phyloP scores from a whole-genome alignment of 169 alveolate genomes.

The Plasmodium vivax region DNA sequence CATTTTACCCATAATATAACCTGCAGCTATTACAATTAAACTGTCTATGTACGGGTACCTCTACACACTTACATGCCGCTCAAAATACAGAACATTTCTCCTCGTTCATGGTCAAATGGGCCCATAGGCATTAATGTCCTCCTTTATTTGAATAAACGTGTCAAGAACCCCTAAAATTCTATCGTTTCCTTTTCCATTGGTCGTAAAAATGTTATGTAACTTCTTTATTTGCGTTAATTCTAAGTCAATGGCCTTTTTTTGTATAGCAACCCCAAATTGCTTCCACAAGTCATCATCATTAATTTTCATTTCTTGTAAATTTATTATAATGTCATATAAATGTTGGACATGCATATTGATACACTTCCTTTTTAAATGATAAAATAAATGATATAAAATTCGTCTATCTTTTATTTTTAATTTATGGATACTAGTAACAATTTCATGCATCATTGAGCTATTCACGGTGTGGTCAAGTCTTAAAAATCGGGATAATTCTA shows the following conservation, averaged over 20 bases:
- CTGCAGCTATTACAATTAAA: neutral
- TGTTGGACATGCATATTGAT: constrained; percentile 84
- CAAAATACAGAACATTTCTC: constrained; percentile 7
- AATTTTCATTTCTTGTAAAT: constrained; percentile 81
- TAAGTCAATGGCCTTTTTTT: constrained; percentile 84
- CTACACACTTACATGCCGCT: neutral
- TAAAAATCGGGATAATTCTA: constrained; percentile 83
- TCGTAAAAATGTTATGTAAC: constrained; percentile 69
- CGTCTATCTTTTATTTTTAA: constrained; percentile 81
- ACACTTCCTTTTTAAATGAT: constrained; percentile 83
- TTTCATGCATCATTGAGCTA: constrained; percentile 84
- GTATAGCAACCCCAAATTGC: constrained; percentile 85
- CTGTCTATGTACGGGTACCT: neutral
- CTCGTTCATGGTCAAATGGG: constrained; percentile 72
- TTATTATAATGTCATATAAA: constrained; percentile 77
- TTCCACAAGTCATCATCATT: constrained; percentile 87
- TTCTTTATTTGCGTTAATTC: constrained; percentile 78
- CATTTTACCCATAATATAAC: neutral
- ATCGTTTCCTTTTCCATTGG: constrained; percentile 83
- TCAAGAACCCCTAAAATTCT: constrained; percentile 85
- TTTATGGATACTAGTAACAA: constrained; percentile 76
- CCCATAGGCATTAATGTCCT: constrained; percentile 82
- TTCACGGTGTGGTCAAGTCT: constrained; percentile 86
- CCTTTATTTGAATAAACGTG: constrained; percentile 82
- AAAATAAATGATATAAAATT: constrained; percentile 82